These are phyloP conservation scores for Dipteronia dyeriana DNA, from an alignment of 345 rosid genomes.

Conservation along the genomic window DNA sequence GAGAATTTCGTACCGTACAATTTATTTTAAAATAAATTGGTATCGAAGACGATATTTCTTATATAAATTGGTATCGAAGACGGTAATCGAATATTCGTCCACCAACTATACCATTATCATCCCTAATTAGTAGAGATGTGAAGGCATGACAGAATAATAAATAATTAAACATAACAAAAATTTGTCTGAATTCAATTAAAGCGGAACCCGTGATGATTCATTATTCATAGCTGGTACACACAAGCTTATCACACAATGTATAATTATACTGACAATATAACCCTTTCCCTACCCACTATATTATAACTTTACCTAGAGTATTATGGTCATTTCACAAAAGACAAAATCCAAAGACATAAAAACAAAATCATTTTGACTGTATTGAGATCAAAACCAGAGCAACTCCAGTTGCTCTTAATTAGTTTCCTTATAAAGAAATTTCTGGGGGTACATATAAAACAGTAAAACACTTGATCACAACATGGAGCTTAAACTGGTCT, in stretches of 20 bases:
- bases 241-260: background rate
- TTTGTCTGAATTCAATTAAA: background rate
- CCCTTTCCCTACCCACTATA: too few relatives aligned
- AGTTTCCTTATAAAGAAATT: background rate
- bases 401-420: background rate
- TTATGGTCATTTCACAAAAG: background rate
- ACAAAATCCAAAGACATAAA: background rate
- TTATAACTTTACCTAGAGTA: background rate
- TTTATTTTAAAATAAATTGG: too few relatives aligned
- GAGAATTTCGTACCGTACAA: too few relatives aligned
- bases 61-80: too few relatives aligned
- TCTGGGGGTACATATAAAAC: background rate
- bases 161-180: background rate
- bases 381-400: background rate
- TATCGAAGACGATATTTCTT: too few relatives aligned
- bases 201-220: background rate
- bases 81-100: too few relatives aligned
- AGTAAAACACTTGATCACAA: background rate
- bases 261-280: background rate
- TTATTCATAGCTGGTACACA: background rate
- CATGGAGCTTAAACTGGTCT: conserved; percentile 30
- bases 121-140: too few relatives aligned
- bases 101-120: too few relatives aligned
- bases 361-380: background rate
- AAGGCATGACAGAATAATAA: background rate